Percentiles rank a stretch among this genome's conserved stretches.
Conservation (phyloP, 345 rosid species). For the Eucalyptus fibrosa region DNA sequence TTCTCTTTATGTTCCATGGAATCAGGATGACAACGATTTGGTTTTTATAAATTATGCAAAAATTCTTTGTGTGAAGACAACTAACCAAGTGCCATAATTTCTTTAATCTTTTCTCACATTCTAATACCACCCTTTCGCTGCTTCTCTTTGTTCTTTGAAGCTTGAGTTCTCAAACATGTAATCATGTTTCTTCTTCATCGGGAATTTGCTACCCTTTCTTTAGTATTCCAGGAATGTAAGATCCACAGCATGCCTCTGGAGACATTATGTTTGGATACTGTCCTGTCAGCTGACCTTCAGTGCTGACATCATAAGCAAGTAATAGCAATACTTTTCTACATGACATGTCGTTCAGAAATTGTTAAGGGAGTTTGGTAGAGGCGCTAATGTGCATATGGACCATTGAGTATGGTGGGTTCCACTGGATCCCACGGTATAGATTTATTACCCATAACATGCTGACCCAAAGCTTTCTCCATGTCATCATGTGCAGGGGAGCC, state of each 20-base stretch:
- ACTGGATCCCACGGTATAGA: not conserved
- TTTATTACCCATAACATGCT: not conserved
- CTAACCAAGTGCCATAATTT: not conserved
- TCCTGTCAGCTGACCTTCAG: not conserved
- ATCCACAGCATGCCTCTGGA: not conserved
- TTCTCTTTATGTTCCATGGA: not conserved
- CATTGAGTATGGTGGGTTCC: not conserved
- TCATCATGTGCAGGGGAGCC: not conserved
- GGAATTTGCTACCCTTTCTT: not conserved
- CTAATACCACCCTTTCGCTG: not conserved
- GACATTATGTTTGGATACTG: not conserved
- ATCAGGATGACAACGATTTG: not conserved
- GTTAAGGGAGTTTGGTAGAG: not conserved
- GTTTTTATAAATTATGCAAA: not conserved
- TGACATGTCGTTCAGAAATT: not conserved
- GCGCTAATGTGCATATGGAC: not conserved
- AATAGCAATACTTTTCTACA: not conserved
- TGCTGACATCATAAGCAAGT: not conserved
- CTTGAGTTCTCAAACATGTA: not conserved
- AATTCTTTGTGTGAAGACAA: not conserved
- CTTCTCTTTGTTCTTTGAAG: not conserved
- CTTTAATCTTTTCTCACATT: not conserved
- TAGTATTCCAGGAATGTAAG: not conserved
- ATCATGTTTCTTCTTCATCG: not conserved
- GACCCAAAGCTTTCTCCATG: not conserved